Evolutionary conservation across 352 stramenopile species (phyloP).

Genomic region (Saprolegnia parasitica): DNA sequence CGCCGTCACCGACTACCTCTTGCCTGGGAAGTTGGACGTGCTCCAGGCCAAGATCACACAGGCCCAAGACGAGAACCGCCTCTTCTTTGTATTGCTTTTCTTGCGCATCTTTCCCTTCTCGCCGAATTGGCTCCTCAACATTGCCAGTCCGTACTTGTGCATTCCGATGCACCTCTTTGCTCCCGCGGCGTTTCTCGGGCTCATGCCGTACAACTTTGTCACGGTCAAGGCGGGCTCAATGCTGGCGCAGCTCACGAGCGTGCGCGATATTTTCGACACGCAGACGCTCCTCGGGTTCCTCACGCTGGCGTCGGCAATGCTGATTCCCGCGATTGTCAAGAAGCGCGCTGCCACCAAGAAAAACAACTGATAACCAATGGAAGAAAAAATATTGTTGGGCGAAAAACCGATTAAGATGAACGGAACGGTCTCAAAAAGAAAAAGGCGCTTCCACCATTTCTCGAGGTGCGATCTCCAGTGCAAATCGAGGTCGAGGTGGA

Average conservation of each 20-base stretch:
- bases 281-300: conserved; percentile 50
- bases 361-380: not conserved
- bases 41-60: conserved; percentile 53
- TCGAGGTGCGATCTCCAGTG: no score
- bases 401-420: no score
- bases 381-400: no score
- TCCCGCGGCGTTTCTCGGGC: conserved; percentile 52
- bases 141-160: conserved; percentile 70
- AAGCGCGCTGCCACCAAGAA: conserved; percentile 17
- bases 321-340: conserved; percentile 63
- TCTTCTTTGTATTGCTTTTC: conserved; percentile 67
- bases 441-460: no score
- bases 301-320: conserved; percentile 54
- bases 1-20: conserved; percentile 51
- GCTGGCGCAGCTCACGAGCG: conserved; percentile 61
- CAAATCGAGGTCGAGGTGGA: no score
- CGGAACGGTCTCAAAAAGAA: no score
- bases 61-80: conserved; percentile 39
- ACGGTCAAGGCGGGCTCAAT: conserved; percentile 72
- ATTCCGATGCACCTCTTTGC: conserved; percentile 66
- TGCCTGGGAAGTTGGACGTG: conserved; percentile 52
- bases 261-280: conserved; percentile 59
- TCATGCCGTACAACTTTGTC: conserved; percentile 82
- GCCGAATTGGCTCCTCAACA: conserved; percentile 83
- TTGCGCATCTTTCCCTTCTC: conserved; percentile 78